These are phyloP conservation scores for Marchantia paleacea DNA, from an alignment of 225 moss, liverwort and hornwort genomes.

Conservation along the genomic window DNA sequence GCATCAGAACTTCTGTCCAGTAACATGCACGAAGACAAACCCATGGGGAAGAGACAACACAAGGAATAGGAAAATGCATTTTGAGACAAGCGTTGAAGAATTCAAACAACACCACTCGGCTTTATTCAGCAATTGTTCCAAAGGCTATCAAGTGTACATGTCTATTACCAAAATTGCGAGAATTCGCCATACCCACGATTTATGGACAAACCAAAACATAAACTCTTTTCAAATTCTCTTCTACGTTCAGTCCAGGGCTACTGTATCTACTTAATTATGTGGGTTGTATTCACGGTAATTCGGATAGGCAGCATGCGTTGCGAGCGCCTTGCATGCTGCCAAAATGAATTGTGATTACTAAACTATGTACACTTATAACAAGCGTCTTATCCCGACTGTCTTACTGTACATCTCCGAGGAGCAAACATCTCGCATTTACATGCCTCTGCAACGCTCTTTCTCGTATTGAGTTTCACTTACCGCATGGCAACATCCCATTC, in stretches of 20 bases:
- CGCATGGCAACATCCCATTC: neutral
- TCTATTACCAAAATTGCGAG: slow-evolving; percentile 8
- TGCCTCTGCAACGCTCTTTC: slow-evolving; percentile 3
- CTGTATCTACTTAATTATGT: neutral
- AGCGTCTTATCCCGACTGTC: neutral
- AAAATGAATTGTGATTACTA: neutral
- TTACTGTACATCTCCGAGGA: slow-evolving; percentile 8
- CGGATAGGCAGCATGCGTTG: neutral
- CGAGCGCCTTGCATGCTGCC: neutral
- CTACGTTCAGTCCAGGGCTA: neutral
- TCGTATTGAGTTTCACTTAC: neutral
- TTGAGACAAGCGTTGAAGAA: neutral
- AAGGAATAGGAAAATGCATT: neutral
- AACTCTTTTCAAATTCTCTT: neutral
- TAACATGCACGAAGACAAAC: too few species aligned
- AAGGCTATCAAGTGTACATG: neutral
- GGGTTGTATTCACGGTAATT: slow-evolving; percentile 6
- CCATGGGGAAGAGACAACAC: neutral
- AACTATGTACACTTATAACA: slow-evolving; percentile 9
- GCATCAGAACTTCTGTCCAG: too few species aligned
- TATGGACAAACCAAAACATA: slow-evolving; percentile 6
- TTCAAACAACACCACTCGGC: slow-evolving; percentile 10
- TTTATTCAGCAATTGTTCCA: neutral
- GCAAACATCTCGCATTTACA: slow-evolving; percentile 21
- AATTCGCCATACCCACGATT: neutral